These are phyloP conservation scores for Aquanectria penicillioides DNA, from an alignment of 2,329 filamentous ascomycete genomes.

Conservation along the genomic window DNA sequence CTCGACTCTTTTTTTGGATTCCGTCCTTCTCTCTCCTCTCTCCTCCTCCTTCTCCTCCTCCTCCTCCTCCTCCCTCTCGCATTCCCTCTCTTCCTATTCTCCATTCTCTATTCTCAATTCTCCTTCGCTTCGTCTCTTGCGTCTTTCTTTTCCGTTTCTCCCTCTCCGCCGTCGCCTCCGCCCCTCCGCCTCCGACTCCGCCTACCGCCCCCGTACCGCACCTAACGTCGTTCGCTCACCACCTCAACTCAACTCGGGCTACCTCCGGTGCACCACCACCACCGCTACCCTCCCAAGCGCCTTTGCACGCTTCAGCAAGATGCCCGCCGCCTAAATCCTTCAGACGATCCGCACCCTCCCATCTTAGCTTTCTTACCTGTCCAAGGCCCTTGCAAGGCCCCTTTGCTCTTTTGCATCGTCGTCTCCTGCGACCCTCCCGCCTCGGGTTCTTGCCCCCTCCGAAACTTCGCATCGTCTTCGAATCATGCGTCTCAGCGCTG, in stretches of 20 bases:
- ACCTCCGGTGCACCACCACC: background rate
- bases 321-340: conserved; percentile 22
- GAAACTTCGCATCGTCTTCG: conserved; percentile 16
- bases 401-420: background rate
- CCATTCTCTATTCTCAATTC: conserved; percentile 15
- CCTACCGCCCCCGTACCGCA: conserved; percentile 21
- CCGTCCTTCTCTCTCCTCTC: conserved; percentile 2
- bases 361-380: background rate
- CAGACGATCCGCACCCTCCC: conserved; percentile 15
- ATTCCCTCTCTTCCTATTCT: background rate
- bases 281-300: conserved; percentile 15
- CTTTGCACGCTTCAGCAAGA: conserved; percentile 22
- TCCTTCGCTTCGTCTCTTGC: conserved; percentile 30
- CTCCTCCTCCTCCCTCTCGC: conserved; percentile 10
- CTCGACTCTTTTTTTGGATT: conserved; percentile 16
- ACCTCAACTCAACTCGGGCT: background rate
- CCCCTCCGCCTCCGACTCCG: conserved; percentile 10
- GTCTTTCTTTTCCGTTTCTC: conserved; percentile 25
- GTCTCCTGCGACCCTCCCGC: background rate
- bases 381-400: conserved; percentile 9
- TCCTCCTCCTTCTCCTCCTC: conserved; percentile 12
- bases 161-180: conserved; percentile 18
- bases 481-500: conserved; percentile 39
- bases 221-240: conserved; percentile 33
- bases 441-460: background rate